phyloP scores from a whole-genome alignment of 257 asterid species.

The Leptodermis oblonga region DNA sequence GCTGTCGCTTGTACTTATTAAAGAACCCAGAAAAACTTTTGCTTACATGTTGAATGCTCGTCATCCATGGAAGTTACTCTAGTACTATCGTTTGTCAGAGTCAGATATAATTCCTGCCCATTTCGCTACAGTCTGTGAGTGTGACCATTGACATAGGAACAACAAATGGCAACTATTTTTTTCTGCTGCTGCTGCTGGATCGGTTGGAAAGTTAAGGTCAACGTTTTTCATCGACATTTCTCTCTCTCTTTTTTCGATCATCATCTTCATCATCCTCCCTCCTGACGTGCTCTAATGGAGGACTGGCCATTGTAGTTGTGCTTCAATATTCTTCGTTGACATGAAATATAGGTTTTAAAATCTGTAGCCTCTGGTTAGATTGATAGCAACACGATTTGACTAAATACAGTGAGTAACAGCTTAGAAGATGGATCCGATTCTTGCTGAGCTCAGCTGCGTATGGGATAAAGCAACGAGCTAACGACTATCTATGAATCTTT shows the following conservation, averaged over 20 bases:
- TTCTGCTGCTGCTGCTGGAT: neutral
- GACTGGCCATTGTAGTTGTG: neutral
- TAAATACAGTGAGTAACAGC: neutral
- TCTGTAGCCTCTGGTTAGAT: neutral
- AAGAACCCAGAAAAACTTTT: neutral
- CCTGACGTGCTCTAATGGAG: neutral
- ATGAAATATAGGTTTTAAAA: neutral
- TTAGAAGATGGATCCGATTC: slow-evolving; percentile 12
- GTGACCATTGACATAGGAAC: too few species aligned
- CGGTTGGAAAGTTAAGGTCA: neutral
- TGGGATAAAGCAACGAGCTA: neutral
- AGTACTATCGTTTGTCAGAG: neutral
- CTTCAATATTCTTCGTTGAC: neutral
- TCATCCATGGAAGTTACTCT: neutral
- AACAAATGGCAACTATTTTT: too few species aligned
- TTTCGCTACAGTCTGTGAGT: too few species aligned
- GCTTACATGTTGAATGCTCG: neutral
- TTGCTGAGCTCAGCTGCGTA: neutral
- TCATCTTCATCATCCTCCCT: too few species aligned
- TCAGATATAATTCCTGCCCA: neutral
- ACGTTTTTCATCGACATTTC: neutral
- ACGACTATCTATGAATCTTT: neutral
- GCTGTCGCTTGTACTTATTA: neutral
- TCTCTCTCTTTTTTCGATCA: neutral
- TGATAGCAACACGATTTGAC: neutral